Evolutionary conservation across 2,329 filamentous ascomycete genomes (phyloP), one percentile per base, ranked within the genome.

Genomic region (Monilinia laxa): DNA sequence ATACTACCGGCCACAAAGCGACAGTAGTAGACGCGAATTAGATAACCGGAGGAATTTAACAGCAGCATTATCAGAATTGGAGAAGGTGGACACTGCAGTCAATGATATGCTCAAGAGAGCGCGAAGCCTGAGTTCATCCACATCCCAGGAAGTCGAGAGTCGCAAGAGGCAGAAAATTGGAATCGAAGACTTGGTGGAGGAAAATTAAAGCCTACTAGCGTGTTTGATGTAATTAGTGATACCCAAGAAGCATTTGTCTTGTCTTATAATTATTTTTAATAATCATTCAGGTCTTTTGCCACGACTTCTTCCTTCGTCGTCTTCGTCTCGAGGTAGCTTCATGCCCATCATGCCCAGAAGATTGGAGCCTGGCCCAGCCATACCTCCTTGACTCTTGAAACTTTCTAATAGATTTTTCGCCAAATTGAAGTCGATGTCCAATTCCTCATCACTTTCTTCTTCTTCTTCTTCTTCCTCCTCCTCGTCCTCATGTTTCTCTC

Each of bases 401-500:
- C 92, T 94, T 77, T 97, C 92, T 1, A 99, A 81, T 65, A 99
- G 81, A 74, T 98, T 98, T 77, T 90, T 92, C 23, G 91, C 93
- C 31, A 99, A 82, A 69, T 95, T 94, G 72, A 93, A 90, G 75
- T 98, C 91, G 38, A 95, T 86, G 70, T 93, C 83, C 5, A 95
- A 84, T 64, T 90, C 87, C 0, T 85, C 83, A 7, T 84, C 82
- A 11, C 84, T 82, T 3, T 83, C 81, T 51, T 78, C 77, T 3
- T 92, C 82, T 11, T 84, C 82, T 3, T 83, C 81, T 51, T 78
- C 77, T 3, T 92, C 83, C 38, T 82, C 78, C 57, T 78, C 77
- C 3, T 92, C 83, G 3, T 95, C 84, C 63, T 90, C 87, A 0
- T 85, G 83, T 5, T 84, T 82, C 9, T 84, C 82, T 2, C 80